Conservation (phyloP, 1,284 basidiomycete species). For the Pyrrhoderma lamaoense region DNA sequence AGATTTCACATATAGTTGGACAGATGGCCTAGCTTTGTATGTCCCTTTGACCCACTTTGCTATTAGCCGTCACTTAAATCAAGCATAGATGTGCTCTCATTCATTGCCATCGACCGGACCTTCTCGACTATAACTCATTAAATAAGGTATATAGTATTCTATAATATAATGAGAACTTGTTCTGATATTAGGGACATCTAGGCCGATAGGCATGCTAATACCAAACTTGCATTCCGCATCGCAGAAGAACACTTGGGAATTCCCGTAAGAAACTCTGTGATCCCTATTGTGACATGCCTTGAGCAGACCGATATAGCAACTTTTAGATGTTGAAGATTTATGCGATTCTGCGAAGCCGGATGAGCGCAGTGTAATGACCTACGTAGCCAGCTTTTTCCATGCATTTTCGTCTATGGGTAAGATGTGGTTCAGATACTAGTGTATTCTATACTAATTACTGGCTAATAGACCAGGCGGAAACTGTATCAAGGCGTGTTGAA, state of each 20-base stretch:
- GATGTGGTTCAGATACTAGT: constrained; percentile 20
- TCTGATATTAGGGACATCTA: constrained; percentile 25
- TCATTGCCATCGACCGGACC: constrained; percentile 92
- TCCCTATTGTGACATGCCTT: background rate
- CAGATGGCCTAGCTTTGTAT: constrained; percentile 90
- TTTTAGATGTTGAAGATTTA: constrained; percentile 95
- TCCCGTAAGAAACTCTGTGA: constrained; percentile 53
- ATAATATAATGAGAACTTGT: background rate
- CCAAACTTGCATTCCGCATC: constrained; percentile 77
- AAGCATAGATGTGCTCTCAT: constrained; percentile 83
- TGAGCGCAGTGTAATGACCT: constrained; percentile 94
- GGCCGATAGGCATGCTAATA: constrained; percentile 75
- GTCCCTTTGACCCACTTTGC: constrained; percentile 2
- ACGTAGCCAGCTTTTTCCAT: constrained; percentile 95
- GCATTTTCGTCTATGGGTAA: constrained; percentile 94
- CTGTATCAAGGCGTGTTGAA: constrained; percentile 86
- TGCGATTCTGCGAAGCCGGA: constrained; percentile 85
- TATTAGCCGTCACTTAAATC: constrained; percentile 14
- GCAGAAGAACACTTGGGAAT: constrained; percentile 85
- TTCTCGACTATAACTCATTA: constrained; percentile 82
- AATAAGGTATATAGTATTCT: constrained; percentile 50
- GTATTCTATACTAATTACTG: background rate
- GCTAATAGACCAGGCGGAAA: constrained; percentile 85
- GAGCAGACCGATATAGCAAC: constrained; percentile 48
- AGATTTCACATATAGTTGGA: constrained; percentile 91